Conservation (phyloP, 2,329 filamentous ascomycete genomes). For the Fusarium brachygibbosum region DNA sequence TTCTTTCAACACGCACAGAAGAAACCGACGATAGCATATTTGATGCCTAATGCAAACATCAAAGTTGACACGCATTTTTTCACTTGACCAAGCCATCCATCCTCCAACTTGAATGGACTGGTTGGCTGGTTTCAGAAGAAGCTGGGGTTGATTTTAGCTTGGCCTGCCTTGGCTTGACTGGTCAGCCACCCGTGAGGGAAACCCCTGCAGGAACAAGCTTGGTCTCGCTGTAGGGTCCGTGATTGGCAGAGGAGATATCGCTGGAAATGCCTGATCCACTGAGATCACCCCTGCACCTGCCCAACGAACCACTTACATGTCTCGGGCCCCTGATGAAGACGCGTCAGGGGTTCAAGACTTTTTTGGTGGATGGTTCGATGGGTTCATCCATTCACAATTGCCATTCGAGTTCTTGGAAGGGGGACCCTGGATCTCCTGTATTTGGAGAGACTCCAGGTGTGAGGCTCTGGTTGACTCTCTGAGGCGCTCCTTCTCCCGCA, state of each 20-base stretch:
- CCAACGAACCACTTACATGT: slow-evolving; percentile 18
- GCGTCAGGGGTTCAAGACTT: slow-evolving; percentile 37
- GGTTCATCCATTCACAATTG: slow-evolving; percentile 22
- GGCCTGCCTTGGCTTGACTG: slow-evolving; percentile 26
- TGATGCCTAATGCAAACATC: not conserved
- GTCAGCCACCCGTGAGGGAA: slow-evolving; percentile 29
- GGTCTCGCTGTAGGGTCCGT: slow-evolving; percentile 6
- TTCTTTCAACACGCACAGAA: not conserved
- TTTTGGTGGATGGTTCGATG: slow-evolving; percentile 36
- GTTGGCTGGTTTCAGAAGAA: slow-evolving; percentile 45
- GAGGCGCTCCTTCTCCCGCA: not conserved
- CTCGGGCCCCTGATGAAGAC: slow-evolving; percentile 24
- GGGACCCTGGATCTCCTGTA: slow-evolving; percentile 9
- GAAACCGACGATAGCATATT: not conserved
- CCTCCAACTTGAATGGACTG: not conserved
- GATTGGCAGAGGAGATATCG: slow-evolving; percentile 15
- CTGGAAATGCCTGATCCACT: slow-evolving; percentile 5
- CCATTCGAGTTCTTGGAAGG: not conserved
- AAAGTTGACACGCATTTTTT: not conserved
- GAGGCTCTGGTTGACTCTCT: slow-evolving; percentile 4
- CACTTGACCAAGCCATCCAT: slow-evolving; percentile 18
- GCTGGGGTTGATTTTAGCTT: slow-evolving; percentile 40
- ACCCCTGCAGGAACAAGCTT: slow-evolving; percentile 34
- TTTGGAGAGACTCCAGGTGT: slow-evolving; percentile 38
- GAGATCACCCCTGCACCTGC: not conserved